Evolutionary conservation across 2,329 filamentous ascomycete species (phyloP).

Genomic region (Mariannaea sp.): DNA sequence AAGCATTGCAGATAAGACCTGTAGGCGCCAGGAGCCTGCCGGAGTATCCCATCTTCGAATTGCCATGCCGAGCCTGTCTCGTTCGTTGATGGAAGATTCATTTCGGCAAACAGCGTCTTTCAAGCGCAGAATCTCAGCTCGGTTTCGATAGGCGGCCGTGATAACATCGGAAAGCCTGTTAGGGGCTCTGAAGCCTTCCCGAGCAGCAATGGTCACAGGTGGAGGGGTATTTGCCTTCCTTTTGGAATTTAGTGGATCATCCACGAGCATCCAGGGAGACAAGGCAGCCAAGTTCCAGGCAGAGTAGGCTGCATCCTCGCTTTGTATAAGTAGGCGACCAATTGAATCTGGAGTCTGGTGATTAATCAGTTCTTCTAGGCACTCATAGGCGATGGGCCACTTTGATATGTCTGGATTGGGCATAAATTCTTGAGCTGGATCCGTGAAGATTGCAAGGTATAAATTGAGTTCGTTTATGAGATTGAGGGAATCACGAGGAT

Average conservation of each 20-base stretch:
- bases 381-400: conserved; percentile 69
- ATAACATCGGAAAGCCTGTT: conserved; percentile 76
- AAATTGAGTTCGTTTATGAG: conserved; percentile 70
- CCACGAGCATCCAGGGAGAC: conserved; percentile 69
- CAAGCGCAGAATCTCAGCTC: conserved; percentile 63
- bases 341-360: conserved; percentile 53
- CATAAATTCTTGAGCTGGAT: conserved; percentile 61
- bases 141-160: conserved; percentile 65
- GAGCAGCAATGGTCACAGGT: conserved; percentile 56
- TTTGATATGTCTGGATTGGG: conserved; percentile 60
- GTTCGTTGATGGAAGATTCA: conserved; percentile 52
- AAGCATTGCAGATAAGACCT: conserved; percentile 70
- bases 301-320: conserved; percentile 68
- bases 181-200: conserved; percentile 78
- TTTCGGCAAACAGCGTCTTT: conserved; percentile 60
- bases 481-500: conserved; percentile 65
- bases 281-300: conserved; percentile 79
- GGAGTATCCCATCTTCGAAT: conserved; percentile 72
- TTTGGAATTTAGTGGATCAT: conserved; percentile 48
- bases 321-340: conserved; percentile 61
- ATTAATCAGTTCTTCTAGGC: conserved; percentile 57
- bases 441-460: conserved; percentile 75
- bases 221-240: conserved; percentile 59
- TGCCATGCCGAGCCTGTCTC: conserved; percentile 73
- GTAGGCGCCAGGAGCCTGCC: conserved; percentile 69